Evolutionary conservation across 2,329 filamentous ascomycete species (phyloP), one percentile per base, ranked within the genome.

Genomic region (Saccharata proteae): DNA sequence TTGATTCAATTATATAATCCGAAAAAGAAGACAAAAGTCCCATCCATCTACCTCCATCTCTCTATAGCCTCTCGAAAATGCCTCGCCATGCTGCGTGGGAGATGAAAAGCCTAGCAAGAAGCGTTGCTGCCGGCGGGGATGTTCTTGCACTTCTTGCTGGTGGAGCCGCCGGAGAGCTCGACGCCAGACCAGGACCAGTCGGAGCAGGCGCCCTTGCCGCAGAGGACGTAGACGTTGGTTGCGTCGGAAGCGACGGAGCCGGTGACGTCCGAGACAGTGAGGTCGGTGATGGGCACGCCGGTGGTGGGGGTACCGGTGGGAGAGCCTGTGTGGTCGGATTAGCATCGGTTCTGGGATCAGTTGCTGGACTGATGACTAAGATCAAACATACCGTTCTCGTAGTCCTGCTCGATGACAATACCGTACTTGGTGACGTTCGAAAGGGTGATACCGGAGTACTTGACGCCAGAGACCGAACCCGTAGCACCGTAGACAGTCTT

Each of bases 101-200:
- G 19, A 7, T 21, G 14, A 21, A 16, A 4, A 14, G 8, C 23
- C 12, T 49, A 54, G 44, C 48, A 54, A 39, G 52, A 44, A 42
- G 47, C 53, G 9, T 53, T 54, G 14, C 24, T 27, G 25, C 31
- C 31, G 31, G 31, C 37, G n/a, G 58, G 58, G n/a, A 58, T 43
- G 39, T 50, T 51, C 26, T 37, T 26, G 44, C 52, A 57, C 36
- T 40, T 45, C 17, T 42, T 37, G 40, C 45, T 52, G 42, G 44
- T 49, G 46, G 51, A 47, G 19, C 64, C 63, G n/a, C 52, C 50
- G 16, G 50, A 47, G 30, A 54, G 30, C 16, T 23, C 38, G 38
- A 67, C 61, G 21, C 55, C 58, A 4, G 49, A 55, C 65, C 67
- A 74, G 11, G 57, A 65, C 67, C 70, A 76, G 51, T 62, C 55